phyloP scores from a whole-genome alignment of 345 rosid species.

The Schrenkiella parvula region DNA sequence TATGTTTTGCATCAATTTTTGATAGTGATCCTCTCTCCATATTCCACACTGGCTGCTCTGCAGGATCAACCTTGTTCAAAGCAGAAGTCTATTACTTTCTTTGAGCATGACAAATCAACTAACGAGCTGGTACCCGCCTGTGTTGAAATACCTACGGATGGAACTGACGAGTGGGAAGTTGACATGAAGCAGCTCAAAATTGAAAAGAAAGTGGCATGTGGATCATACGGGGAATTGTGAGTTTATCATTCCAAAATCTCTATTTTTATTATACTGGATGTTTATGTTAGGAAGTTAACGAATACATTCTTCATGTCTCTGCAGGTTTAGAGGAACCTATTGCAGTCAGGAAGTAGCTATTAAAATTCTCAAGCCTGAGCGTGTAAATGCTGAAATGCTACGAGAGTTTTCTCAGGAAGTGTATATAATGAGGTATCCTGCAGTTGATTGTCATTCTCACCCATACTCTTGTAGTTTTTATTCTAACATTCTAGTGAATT shows the following conservation, averaged over 20 bases:
- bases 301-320: conserved; percentile 7
- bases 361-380: conserved; percentile 84
- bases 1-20: conserved; percentile 22
- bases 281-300: background rate
- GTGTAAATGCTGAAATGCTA: conserved; percentile 66
- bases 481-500: background rate
- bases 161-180: conserved; percentile 96
- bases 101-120: conserved; percentile 40
- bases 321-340: conserved; percentile 80
- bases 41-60: conserved; percentile 38
- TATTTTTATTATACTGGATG: background rate
- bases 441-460: background rate
- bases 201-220: conserved; percentile 79
- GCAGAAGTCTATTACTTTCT: conserved; percentile 41
- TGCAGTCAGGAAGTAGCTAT: conserved; percentile 97
- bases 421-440: conserved; percentile 83
- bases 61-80: conserved; percentile 57
- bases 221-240: conserved; percentile 87
- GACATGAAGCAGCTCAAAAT: conserved; percentile 67
- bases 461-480: background rate
- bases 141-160: conserved; percentile 87
- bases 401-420: conserved; percentile 94
- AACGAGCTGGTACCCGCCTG: conserved; percentile 47
- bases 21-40: conserved; percentile 21
- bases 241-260: conserved; percentile 24